Conservation (phyloP, 75 land plant genomes). For the Gnetum montanum region DNA sequence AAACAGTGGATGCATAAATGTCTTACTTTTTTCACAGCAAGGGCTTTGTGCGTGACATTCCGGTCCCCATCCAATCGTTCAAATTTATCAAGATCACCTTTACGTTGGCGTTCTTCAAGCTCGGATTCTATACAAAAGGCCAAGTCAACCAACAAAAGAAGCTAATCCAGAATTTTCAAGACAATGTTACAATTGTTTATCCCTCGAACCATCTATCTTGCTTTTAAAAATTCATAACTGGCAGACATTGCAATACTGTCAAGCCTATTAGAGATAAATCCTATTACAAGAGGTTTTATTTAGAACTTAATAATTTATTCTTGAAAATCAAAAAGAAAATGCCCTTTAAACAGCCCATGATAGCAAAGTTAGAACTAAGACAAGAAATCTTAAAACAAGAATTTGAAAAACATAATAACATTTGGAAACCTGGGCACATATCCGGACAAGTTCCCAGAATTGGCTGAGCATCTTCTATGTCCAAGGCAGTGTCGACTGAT, state of each 20-base stretch:
- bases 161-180: background rate
- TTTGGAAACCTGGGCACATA: constrained; percentile 99
- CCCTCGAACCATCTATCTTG: background rate
- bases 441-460: constrained; percentile 78
- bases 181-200: background rate
- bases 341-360: background rate
- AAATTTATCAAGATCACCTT: constrained; percentile 87
- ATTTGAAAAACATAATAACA: too few species aligned
- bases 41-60: constrained; percentile 61
- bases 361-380: too few species aligned
- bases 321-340: too few species aligned
- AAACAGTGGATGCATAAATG: too few species aligned
- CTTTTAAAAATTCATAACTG: background rate
- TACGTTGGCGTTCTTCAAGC: constrained; percentile 84
- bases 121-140: constrained; percentile 51
- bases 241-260: background rate
- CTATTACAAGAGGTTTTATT: too few species aligned
- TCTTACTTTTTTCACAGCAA: constrained; percentile 65
- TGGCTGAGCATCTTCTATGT: constrained; percentile 29
- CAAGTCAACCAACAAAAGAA: background rate
- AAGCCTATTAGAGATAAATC: background rate
- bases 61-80: constrained; percentile 93
- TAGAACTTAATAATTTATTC: too few species aligned
- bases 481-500: constrained; percentile 23
- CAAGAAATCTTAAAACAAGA: too few species aligned